Percentiles rank a stretch among this genome's conserved stretches.
These are phyloP conservation scores for Bipolaris zeicola DNA, from an alignment of 2,329 filamentous ascomycete species.

Conservation along the genomic window DNA sequence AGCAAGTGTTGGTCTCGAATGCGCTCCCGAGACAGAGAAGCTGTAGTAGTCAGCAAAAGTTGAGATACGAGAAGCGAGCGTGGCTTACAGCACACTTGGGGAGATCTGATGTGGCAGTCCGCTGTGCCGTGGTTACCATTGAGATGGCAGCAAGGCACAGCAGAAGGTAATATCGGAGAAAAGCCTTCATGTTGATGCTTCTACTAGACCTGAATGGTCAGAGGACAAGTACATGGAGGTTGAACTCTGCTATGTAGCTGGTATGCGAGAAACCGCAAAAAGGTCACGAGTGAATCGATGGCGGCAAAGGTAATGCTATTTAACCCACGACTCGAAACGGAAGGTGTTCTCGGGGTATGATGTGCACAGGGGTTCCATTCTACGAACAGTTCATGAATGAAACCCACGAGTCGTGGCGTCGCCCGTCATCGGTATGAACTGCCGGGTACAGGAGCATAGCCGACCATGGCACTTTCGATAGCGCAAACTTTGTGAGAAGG, in stretches of 20 bases:
- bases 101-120: conserved; percentile 3
- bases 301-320: conserved; percentile 3
- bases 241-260: background rate
- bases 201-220: background rate
- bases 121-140: conserved; percentile 7
- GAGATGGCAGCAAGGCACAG: conserved; percentile 9
- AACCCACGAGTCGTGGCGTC: conserved; percentile 8
- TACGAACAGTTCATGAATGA: conserved; percentile 1
- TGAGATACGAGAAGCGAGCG: background rate
- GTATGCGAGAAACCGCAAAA: background rate
- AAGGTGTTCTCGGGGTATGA: conserved; percentile 4
- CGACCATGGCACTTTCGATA: conserved; percentile 10
- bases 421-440: background rate
- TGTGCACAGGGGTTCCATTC: conserved; percentile 4
- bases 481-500: conserved; percentile 5
- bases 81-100: conserved; percentile 26
- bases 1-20: conserved; percentile 25
- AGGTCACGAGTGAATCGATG: background rate
- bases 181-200: conserved; percentile 5
- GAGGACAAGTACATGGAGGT: background rate
- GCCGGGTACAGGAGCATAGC: conserved; percentile 4
- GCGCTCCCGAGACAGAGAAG: conserved; percentile 18
- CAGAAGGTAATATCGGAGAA: conserved; percentile 2
- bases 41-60: conserved; percentile 5
- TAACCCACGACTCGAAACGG: conserved; percentile 1